These are phyloP conservation scores for Plasmopara halstedii DNA, from an alignment of 352 stramenopile genomes.

Conservation along the genomic window DNA sequence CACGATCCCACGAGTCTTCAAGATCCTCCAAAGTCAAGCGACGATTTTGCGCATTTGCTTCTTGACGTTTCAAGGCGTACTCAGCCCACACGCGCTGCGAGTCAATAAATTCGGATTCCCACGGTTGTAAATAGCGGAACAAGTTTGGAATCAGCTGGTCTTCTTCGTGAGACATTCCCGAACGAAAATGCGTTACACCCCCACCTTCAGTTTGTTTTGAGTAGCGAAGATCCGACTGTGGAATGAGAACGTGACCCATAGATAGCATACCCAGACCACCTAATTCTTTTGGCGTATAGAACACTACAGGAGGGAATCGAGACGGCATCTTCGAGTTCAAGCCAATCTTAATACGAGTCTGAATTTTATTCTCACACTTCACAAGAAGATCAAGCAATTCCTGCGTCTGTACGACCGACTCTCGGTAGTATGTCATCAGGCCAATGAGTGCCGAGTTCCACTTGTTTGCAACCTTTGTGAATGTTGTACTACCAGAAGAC, in stretches of 20 bases:
- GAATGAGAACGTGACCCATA: constrained; percentile 99
- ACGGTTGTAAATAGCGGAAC: constrained; percentile 98
- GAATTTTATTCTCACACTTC: constrained; percentile 99
- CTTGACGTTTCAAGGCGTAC: constrained; percentile 98
- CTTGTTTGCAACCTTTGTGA: constrained; percentile 99
- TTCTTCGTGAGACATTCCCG: constrained; percentile 95
- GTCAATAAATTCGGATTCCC: constrained; percentile 99
- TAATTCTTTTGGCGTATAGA: constrained; percentile 99
- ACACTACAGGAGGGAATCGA: constrained; percentile 98
- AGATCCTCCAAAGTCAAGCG: constrained; percentile 98
- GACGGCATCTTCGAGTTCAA: constrained; percentile 99
- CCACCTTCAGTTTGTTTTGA: constrained; percentile 97
- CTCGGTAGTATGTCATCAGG: constrained; percentile 99
- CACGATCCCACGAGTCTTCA: constrained; percentile 99
- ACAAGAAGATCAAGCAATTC: constrained; percentile 99
- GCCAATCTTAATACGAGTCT: constrained; percentile 99
- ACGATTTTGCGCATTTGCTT: constrained; percentile 98
- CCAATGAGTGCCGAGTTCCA: constrained; percentile 93
- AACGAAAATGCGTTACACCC: constrained; percentile 99
- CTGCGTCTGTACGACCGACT: constrained; percentile 99
- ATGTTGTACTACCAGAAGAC: constrained; percentile 98
- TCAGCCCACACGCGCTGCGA: constrained; percentile 99
- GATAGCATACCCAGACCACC: constrained; percentile 99
- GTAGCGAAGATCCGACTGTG: constrained; percentile 98
- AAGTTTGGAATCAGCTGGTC: constrained; percentile 99